These are phyloP conservation scores for Dryas alaskensis DNA, from an alignment of 306 rosid genomes.

Conservation along the genomic window DNA sequence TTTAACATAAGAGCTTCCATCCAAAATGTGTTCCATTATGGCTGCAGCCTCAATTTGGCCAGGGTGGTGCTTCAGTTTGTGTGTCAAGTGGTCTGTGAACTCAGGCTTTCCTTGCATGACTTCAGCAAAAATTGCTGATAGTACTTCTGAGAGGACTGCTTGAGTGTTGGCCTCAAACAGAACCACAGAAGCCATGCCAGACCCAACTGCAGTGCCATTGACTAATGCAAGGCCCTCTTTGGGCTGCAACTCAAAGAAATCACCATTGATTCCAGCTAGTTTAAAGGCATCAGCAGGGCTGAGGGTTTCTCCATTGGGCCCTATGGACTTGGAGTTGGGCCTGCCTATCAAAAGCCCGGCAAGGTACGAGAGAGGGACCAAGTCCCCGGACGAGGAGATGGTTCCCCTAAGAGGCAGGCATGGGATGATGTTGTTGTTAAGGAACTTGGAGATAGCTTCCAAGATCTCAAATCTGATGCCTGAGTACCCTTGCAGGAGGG, in stretches of 20 bases:
- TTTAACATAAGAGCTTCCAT: constrained; percentile 73
- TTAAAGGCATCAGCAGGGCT: constrained; percentile 62
- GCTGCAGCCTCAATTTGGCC: constrained; percentile 99
- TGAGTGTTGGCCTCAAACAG: constrained; percentile 74
- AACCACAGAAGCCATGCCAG: constrained; percentile 78
- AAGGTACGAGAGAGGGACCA: constrained; percentile 80
- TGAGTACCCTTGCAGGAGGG: constrained; percentile 87
- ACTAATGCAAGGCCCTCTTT: constrained; percentile 89
- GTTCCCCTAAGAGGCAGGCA: constrained; percentile 85
- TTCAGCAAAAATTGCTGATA: constrained; percentile 81
- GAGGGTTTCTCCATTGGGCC: constrained; percentile 59
- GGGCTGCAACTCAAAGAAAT: constrained; percentile 84
- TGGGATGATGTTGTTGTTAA: constrained; percentile 73
- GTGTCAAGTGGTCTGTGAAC: constrained; percentile 84
- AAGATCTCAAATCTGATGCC: constrained; percentile 80
- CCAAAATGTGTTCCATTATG: constrained; percentile 88
- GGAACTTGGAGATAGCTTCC: constrained; percentile 73
- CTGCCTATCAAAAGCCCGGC: constrained; percentile 76
- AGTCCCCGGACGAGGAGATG: constrained; percentile 78
- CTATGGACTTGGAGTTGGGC: constrained; percentile 72
- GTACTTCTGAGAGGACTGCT: constrained; percentile 52
- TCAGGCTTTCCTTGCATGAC: constrained; percentile 92
- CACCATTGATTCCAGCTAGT: constrained; percentile 52
- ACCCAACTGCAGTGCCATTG: constrained; percentile 93
- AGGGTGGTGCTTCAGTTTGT: constrained; percentile 85